Conservation (phyloP, 2,329 filamentous ascomycete species). For the Bertia moriformis region DNA sequence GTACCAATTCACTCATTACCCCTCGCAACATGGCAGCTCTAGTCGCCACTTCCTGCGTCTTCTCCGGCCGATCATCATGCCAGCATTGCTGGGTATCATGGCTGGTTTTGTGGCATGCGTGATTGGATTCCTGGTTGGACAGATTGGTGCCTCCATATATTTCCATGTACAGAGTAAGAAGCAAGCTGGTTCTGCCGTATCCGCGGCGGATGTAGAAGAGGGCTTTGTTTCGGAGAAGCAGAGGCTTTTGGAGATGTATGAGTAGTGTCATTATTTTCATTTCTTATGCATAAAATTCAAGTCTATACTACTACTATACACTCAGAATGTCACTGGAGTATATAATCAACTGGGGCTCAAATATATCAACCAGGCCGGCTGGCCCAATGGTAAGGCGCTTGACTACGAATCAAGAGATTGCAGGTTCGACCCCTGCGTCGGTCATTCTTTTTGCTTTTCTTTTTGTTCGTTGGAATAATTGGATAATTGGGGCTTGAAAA, state of each 20-base stretch:
- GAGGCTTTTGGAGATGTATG: neutral
- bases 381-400: conserved; percentile 33
- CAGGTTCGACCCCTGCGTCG: conserved; percentile 25
- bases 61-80: neutral
- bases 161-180: neutral
- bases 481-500: too few species aligned
- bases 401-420: conserved; percentile 36
- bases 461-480: neutral
- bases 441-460: conserved; percentile 6
- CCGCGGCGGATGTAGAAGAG: neutral
- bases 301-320: neutral
- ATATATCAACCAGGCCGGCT: conserved; percentile 9
- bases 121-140: neutral
- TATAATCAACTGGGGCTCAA: too few species aligned
- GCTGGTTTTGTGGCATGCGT: neutral
- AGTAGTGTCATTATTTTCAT: neutral
- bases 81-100: neutral
- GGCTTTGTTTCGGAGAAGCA: neutral
- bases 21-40: neutral
- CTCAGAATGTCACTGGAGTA: neutral
- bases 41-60: neutral
- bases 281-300: neutral
- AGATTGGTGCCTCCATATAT: neutral
- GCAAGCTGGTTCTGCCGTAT: too few species aligned
- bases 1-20: neutral